Evolutionary conservation across 1,139 yeast species (phyloP).

Genomic region (Geotrichum bryndzae): DNA sequence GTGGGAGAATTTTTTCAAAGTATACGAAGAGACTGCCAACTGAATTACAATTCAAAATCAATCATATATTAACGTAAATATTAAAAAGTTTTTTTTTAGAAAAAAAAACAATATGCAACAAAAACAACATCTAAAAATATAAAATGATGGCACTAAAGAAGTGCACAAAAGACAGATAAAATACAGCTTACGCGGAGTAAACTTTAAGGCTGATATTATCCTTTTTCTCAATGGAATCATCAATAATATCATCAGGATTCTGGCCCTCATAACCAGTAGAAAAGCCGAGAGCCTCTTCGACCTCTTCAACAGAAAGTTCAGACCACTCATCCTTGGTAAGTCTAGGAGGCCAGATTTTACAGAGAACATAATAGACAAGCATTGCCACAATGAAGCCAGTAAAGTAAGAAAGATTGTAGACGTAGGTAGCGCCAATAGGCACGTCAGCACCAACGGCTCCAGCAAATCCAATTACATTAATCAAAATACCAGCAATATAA

Average conservation of each 20-base stretch:
- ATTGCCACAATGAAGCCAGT: conserved; percentile 63
- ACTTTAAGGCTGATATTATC: background rate
- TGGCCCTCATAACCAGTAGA: background rate
- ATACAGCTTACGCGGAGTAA: background rate
- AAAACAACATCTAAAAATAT: background rate
- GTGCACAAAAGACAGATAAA: background rate
- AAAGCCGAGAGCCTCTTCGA: conserved; percentile 20
- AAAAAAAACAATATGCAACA: background rate
- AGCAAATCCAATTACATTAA: conserved; percentile 83
- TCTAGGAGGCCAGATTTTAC: conserved; percentile 51
- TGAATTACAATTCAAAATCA: too few species aligned
- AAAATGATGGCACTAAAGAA: background rate
- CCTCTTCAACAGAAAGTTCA: conserved; percentile 56
- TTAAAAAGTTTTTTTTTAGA: background rate
- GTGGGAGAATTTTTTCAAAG: too few species aligned
- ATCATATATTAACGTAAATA: too few species aligned
- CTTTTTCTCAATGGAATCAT: background rate
- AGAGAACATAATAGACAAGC: conserved; percentile 45
- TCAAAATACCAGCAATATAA: conserved; percentile 46
- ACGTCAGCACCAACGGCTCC: conserved; percentile 68
- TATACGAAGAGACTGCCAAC: too few species aligned
- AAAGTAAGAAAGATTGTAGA: conserved; percentile 68
- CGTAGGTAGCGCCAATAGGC: conserved; percentile 71
- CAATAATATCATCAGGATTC: background rate
- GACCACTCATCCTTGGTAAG: conserved; percentile 58